Percentiles rank a stretch among this genome's conserved stretches.
Conservation (phyloP, 176 grass and related monocot genomes). For the Musa schizocarpa region DNA sequence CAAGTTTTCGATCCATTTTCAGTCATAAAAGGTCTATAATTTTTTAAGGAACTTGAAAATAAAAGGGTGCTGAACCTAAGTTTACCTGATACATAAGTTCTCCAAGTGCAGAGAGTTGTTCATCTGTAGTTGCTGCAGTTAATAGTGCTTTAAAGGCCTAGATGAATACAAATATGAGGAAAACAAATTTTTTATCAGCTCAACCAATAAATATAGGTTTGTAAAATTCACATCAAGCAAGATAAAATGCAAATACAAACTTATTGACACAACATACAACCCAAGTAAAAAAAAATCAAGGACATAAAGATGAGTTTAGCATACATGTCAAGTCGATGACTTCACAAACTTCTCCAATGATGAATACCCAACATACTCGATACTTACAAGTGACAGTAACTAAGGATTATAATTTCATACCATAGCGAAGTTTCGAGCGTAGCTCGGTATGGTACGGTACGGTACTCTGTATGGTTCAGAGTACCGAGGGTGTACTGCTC, state of each 20-base stretch:
- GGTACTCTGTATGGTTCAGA: too few species aligned
- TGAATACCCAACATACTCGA: too few species aligned
- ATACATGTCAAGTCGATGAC: too few species aligned
- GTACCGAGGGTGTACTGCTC: too few species aligned
- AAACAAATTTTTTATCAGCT: neutral
- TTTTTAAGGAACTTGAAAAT: neutral
- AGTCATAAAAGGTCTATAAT: too few species aligned
- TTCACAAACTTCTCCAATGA: too few species aligned
- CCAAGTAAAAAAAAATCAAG: too few species aligned
- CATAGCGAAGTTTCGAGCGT: too few species aligned
- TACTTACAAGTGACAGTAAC: too few species aligned
- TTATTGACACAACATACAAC: neutral
- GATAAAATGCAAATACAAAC: neutral
- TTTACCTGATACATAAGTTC: constrained; percentile 96
- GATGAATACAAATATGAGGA: constrained; percentile 10
- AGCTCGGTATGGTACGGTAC: too few species aligned
- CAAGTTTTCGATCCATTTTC: neutral
- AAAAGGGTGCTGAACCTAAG: neutral
- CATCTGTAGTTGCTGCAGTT: constrained; percentile 69
- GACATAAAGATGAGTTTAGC: too few species aligned
- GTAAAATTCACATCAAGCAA: neutral
- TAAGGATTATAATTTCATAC: too few species aligned
- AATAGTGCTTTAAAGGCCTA: constrained; percentile 86
- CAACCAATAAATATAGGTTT: neutral
- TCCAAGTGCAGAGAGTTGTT: constrained; percentile 77